Evolutionary conservation across 2,329 filamentous ascomycete species (phyloP).

Genomic region (Ophiocordyceps polyrhachis-furcata): DNA sequence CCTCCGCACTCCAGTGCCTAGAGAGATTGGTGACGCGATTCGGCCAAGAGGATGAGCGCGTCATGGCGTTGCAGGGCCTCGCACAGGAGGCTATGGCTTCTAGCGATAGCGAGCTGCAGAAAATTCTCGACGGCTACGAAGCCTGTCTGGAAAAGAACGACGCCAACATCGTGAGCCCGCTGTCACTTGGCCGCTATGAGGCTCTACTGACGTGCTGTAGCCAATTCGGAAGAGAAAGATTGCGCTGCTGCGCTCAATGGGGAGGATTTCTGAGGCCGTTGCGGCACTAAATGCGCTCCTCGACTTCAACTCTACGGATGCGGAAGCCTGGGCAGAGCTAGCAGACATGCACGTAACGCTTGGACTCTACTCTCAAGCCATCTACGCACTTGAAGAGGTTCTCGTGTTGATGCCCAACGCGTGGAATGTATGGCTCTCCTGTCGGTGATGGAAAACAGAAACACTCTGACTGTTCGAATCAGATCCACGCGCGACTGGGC

Average conservation of each 20-base stretch:
- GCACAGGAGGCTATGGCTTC: conserved; percentile 68
- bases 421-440: conserved; percentile 59
- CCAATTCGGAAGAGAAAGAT: conserved; percentile 72
- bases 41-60: conserved; percentile 63
- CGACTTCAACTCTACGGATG: conserved; percentile 72
- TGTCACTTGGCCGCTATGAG: conserved; percentile 1
- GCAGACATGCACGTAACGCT: conserved; percentile 70
- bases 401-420: conserved; percentile 74
- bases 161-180: conserved; percentile 52
- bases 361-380: conserved; percentile 62
- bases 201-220: conserved; percentile 23
- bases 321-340: conserved; percentile 84
- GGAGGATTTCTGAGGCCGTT: conserved; percentile 53
- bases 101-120: conserved; percentile 44
- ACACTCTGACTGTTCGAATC: conserved; percentile 7
- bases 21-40: conserved; percentile 64
- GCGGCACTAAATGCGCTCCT: conserved; percentile 55
- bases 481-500: conserved; percentile 76
- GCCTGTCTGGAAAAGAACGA: conserved; percentile 52
- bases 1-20: conserved; percentile 56
- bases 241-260: conserved; percentile 59
- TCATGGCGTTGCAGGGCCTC: conserved; percentile 67
- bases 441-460: background rate
- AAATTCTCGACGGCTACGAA: conserved; percentile 61
- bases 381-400: conserved; percentile 82